Percentiles rank a stretch among this genome's conserved stretches.
Evolutionary conservation across 352 stramenopile genomes (phyloP).

Genomic region (Achlya hypogyna): DNA sequence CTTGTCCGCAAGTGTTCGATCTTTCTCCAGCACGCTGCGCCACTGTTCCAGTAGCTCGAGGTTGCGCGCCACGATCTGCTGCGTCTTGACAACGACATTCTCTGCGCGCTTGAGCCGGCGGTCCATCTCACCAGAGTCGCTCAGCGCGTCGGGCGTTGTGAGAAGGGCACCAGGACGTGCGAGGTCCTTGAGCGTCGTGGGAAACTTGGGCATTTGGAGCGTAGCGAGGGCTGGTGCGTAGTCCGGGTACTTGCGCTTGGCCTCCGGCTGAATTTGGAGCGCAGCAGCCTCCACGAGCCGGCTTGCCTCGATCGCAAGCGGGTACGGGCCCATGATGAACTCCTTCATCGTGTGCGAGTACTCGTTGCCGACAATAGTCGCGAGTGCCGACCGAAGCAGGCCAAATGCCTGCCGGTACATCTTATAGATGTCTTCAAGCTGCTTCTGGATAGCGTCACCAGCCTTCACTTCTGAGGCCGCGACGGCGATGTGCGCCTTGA

Average conservation of each 20-base stretch:
- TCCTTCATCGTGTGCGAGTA: slow-evolving; percentile 58
- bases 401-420: slow-evolving; percentile 60
- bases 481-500: slow-evolving; percentile 68
- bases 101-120: slow-evolving; percentile 44
- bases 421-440: slow-evolving; percentile 42
- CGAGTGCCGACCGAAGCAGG: slow-evolving; percentile 54
- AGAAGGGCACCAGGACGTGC: slow-evolving; percentile 39
- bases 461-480: slow-evolving; percentile 59
- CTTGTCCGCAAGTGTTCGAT: slow-evolving; percentile 38
- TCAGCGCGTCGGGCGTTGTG: slow-evolving; percentile 46
- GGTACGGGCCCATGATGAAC: slow-evolving; percentile 56
- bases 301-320: slow-evolving; percentile 53
- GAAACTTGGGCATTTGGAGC: slow-evolving; percentile 55
- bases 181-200: slow-evolving; percentile 49
- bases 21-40: slow-evolving; percentile 42
- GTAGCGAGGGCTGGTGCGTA: slow-evolving; percentile 38
- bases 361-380: slow-evolving; percentile 47
- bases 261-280: slow-evolving; percentile 61
- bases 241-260: slow-evolving; percentile 46
- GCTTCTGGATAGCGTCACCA: slow-evolving; percentile 55
- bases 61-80: slow-evolving; percentile 69
- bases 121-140: slow-evolving; percentile 33
- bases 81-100: slow-evolving; percentile 60
- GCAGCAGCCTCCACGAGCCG: slow-evolving; percentile 53
- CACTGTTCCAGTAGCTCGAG: slow-evolving; percentile 60